phyloP scores from a whole-genome alignment of 371 early-diverging fungal species.

The Mortierella sp. region DNA sequence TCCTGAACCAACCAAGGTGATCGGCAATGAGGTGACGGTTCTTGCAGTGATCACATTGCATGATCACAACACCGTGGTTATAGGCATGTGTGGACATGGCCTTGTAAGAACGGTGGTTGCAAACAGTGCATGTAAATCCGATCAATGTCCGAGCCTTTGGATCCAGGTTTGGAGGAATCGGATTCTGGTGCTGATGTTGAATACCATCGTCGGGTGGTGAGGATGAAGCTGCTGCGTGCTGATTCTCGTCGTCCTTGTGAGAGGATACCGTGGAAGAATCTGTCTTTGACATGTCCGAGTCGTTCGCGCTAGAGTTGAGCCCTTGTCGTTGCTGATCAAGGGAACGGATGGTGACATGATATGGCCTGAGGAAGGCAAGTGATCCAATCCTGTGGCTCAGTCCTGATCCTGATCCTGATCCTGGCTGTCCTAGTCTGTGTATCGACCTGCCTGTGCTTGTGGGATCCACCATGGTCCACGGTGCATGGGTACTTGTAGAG shows the following conservation, averaged over 20 bases:
- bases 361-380: slow-evolving; percentile 13
- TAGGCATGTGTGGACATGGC: slow-evolving; percentile 93
- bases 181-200: slow-evolving; percentile 35
- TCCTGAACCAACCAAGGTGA: slow-evolving; percentile 92
- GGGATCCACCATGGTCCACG: neutral
- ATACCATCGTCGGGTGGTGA: slow-evolving; percentile 7
- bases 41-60: slow-evolving; percentile 91
- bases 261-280: too few species aligned
- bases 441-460: neutral
- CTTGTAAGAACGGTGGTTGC: slow-evolving; percentile 84
- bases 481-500: neutral
- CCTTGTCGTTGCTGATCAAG: slow-evolving; percentile 12
- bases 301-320: too few species aligned
- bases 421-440: neutral
- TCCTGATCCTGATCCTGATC: too few species aligned
- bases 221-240: neutral
- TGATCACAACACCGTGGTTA: slow-evolving; percentile 91
- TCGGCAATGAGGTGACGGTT: slow-evolving; percentile 96
- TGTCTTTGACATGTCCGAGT: too few species aligned
- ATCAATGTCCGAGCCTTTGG: slow-evolving; percentile 79
- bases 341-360: slow-evolving; percentile 36
- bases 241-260: too few species aligned
- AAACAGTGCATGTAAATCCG: slow-evolving; percentile 95
- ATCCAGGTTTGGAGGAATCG: slow-evolving; percentile 50
- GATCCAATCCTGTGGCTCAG: too few species aligned